These are phyloP conservation scores for Hypoxylon sp. DNA, from an alignment of 2,329 filamentous ascomycete species.

Conservation along the genomic window DNA sequence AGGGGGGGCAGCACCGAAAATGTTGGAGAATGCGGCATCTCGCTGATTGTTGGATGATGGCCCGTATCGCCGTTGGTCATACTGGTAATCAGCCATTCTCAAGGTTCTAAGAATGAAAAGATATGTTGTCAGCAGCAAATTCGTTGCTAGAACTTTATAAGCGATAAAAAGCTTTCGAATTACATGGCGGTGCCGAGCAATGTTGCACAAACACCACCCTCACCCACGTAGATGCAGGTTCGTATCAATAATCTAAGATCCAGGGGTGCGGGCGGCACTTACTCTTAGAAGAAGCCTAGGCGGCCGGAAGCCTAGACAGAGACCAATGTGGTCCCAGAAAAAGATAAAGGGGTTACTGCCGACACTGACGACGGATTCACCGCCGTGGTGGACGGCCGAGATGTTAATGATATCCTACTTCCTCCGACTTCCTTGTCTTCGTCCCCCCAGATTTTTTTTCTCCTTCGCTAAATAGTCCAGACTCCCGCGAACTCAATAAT, in stretches of 20 bases:
- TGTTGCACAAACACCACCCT: slow-evolving; percentile 39
- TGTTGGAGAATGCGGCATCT: slow-evolving; percentile 96
- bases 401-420: slow-evolving; percentile 42
- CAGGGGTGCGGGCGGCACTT: slow-evolving; percentile 43
- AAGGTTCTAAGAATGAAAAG: slow-evolving; percentile 57
- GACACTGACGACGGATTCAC: slow-evolving; percentile 46
- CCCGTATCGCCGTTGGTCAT: slow-evolving; percentile 69
- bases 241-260: slow-evolving; percentile 36
- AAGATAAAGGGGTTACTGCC: slow-evolving; percentile 42
- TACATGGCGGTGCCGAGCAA: slow-evolving; percentile 25
- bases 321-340: slow-evolving; percentile 47
- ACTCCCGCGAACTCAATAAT: slow-evolving; percentile 37
- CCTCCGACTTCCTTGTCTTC: slow-evolving; percentile 30
- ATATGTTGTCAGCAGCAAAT: slow-evolving; percentile 45
- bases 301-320: slow-evolving; percentile 56
- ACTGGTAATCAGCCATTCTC: slow-evolving; percentile 73
- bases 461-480: slow-evolving; percentile 35
- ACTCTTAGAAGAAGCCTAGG: slow-evolving; percentile 54
- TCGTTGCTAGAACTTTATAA: slow-evolving; percentile 33
- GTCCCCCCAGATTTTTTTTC: slow-evolving; percentile 39
- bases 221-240: slow-evolving; percentile 33
- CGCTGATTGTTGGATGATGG: slow-evolving; percentile 75
- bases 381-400: slow-evolving; percentile 43
- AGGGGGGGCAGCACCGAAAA: slow-evolving; percentile 90
- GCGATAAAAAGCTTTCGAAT: slow-evolving; percentile 29